Percentiles rank a stretch among this genome's conserved stretches.
Evolutionary conservation across 768 basidiomycete species (phyloP).

Genomic region (Lentinula detonsa): DNA sequence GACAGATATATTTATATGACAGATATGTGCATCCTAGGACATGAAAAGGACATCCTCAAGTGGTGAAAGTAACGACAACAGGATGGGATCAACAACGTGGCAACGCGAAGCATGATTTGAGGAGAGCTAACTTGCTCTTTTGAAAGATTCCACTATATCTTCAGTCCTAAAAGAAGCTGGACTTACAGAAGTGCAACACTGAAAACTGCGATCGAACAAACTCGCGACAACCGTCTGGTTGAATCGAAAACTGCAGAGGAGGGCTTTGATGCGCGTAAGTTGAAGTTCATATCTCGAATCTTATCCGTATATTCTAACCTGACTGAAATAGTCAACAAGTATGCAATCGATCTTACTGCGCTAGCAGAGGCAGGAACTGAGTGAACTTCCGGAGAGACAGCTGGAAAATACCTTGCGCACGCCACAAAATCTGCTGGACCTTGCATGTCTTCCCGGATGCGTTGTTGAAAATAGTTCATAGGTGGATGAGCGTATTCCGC

Average conservation of each 20-base stretch:
- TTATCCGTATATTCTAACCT: neutral
- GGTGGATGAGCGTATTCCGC: conserved; percentile 38
- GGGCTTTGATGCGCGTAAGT: conserved; percentile 72
- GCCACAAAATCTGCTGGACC: no score
- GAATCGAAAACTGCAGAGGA: conserved; percentile 85
- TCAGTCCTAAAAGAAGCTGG: conserved; percentile 69
- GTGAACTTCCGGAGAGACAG: no score
- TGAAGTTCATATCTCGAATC: neutral
- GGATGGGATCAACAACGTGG: no score
- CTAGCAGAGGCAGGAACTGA: conserved; percentile 88
- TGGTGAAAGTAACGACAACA: no score
- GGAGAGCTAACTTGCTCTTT: conserved; percentile 78
- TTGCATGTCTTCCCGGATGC: conserved; percentile 21
- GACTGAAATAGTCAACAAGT: conserved; percentile 52
- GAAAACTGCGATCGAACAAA: conserved; percentile 72
- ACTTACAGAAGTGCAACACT: conserved; percentile 63
- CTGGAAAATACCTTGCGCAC: no score
- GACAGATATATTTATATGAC: no score
- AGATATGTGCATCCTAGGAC: no score
- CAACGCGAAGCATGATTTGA: no score
- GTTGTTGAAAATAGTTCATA: conserved; percentile 36
- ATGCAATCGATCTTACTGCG: conserved; percentile 80
- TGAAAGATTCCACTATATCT: conserved; percentile 66
- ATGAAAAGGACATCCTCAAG: no score
- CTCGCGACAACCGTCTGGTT: conserved; percentile 78